These are phyloP conservation scores for Sechiopsis laciniata DNA, from an alignment of 306 rosid genomes.

Conservation along the genomic window DNA sequence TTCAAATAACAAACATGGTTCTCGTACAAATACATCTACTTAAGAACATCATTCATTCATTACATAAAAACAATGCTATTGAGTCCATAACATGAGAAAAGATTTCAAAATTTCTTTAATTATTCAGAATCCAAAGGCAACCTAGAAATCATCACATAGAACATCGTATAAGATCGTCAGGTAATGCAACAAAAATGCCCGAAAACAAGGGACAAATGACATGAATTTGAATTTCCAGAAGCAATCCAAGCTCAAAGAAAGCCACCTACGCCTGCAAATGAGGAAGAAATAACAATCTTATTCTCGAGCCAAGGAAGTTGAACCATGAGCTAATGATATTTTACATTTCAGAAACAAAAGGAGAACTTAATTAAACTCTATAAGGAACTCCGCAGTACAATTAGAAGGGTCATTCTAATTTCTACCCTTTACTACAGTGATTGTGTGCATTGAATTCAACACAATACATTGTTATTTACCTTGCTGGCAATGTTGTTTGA, in stretches of 20 bases:
- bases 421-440: not conserved
- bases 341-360: not conserved
- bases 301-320: not conserved
- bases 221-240: slow-evolving; percentile 15
- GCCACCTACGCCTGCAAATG: slow-evolving; percentile 13
- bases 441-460: not conserved
- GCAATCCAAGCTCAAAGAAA: slow-evolving; percentile 13
- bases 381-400: not conserved
- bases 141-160: not conserved
- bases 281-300: not conserved
- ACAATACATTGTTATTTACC: slow-evolving; percentile 22
- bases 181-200: slow-evolving; percentile 17
- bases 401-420: too few species aligned
- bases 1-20: too few species aligned
- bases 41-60: too few species aligned
- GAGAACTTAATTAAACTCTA: too few species aligned
- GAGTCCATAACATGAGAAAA: slow-evolving; percentile 19
- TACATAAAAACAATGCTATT: slow-evolving; percentile 17
- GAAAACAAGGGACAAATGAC: slow-evolving; percentile 12
- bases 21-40: too few species aligned
- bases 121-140: slow-evolving; percentile 13
- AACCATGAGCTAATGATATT: not conserved
- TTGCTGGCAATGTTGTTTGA: slow-evolving; percentile 59
- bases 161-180: slow-evolving; percentile 13
- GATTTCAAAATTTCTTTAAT: slow-evolving; percentile 16